phyloP scores from a whole-genome alignment of 148 eudicot genomes.

The Chenopodium quinoa region DNA sequence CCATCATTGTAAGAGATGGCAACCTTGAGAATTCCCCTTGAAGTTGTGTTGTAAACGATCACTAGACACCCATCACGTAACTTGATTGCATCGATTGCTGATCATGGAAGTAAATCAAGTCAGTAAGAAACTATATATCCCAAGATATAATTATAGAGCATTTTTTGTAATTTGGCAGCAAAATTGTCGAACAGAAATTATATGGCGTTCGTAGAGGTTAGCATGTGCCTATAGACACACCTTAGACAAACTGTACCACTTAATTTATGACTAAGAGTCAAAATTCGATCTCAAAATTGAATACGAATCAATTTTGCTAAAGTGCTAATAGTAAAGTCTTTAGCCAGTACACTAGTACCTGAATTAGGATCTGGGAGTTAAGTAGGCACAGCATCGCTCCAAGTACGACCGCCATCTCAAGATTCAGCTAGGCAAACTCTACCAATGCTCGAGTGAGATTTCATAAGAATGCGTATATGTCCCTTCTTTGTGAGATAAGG shows the following conservation, averaged over 20 bases:
- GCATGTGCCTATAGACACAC: background rate
- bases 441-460: conserved; percentile 46
- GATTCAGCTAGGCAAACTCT: conserved; percentile 84
- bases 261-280: background rate
- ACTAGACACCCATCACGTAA: conserved; percentile 65
- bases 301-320: too few species aligned
- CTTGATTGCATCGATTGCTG: conserved; percentile 88
- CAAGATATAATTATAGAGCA: background rate
- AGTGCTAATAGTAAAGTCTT: too few species aligned
- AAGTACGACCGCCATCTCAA: conserved; percentile 70
- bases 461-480: conserved; percentile 62
- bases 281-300: background rate
- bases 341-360: conserved; percentile 36
- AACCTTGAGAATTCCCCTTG: conserved; percentile 63
- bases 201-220: too few species aligned
- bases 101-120: conserved; percentile 7
- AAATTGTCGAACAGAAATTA: too few species aligned
- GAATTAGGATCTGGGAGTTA: conserved; percentile 87
- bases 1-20: conserved; percentile 59
- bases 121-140: background rate
- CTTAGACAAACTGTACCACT: too few species aligned
- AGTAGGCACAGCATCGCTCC: conserved; percentile 72
- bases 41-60: conserved; percentile 78
- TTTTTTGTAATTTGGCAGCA: background rate
- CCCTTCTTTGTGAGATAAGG: conserved; percentile 78